Percentiles rank a stretch among this genome's conserved stretches.
Evolutionary conservation across 768 basidiomycete species (phyloP).

Genomic region (Kwoniella sp.): DNA sequence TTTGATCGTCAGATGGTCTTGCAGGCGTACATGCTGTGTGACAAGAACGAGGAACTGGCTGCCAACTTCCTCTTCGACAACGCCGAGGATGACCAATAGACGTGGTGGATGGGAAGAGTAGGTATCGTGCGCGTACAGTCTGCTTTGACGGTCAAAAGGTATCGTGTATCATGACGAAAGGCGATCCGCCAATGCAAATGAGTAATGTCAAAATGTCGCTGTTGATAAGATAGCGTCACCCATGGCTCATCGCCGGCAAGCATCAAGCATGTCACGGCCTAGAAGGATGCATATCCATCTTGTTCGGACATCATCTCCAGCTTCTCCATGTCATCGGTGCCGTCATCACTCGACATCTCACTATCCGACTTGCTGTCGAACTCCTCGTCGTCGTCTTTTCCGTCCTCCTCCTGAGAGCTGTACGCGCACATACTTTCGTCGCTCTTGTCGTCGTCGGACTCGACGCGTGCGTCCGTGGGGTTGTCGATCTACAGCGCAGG

Average conservation of each 20-base stretch:
- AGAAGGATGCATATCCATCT: not conserved
- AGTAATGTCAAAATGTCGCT: no score
- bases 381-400: slow-evolving; percentile 1
- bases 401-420: not conserved
- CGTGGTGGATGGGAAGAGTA: not conserved
- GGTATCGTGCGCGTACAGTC: no score
- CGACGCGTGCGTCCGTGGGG: not conserved
- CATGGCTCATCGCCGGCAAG: not conserved
- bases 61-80: slow-evolving; percentile 88
- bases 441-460: not conserved
- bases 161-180: slow-evolving; percentile 9
- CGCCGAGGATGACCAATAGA: slow-evolving; percentile 51
- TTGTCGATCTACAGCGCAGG: slow-evolving; percentile 15
- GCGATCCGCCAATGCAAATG: no score
- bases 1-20: slow-evolving; percentile 76
- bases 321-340: not conserved
- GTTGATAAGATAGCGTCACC: no score
- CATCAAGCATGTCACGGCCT: not conserved
- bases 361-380: not conserved
- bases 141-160: no score
- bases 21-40: slow-evolving; percentile 78
- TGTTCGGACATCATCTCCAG: not conserved
- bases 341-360: not conserved
- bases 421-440: not conserved
- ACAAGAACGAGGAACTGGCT: slow-evolving; percentile 93